Evolutionary conservation across 2,329 filamentous ascomycete genomes (phyloP).

Genomic region (Fusarium metavorans): DNA sequence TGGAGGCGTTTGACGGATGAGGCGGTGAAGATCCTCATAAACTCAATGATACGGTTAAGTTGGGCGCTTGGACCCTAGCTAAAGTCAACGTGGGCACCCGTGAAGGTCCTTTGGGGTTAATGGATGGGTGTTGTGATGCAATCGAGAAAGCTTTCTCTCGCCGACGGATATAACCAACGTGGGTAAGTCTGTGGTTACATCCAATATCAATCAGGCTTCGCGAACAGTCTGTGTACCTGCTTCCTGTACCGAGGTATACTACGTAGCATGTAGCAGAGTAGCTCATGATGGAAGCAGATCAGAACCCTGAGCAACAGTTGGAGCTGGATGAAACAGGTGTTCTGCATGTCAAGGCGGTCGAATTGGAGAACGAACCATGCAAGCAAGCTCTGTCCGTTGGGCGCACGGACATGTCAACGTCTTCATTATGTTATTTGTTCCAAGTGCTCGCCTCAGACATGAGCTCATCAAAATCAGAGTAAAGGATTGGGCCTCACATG

Average conservation of each 20-base stretch:
- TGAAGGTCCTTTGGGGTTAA: neutral
- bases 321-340: neutral
- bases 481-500: neutral
- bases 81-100: neutral
- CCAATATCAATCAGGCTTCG: neutral
- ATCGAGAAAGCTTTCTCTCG: neutral
- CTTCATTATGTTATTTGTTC: slow-evolving; percentile 2
- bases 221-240: neutral
- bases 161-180: neutral
- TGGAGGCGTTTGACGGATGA: neutral
- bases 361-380: neutral
- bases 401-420: neutral
- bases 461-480: neutral
- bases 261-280: neutral
- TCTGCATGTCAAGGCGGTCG: neutral
- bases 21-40: neutral
- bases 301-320: neutral
- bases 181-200: neutral
- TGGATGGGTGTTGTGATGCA: neutral
- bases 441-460: slow-evolving; percentile 9
- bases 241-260: neutral
- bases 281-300: neutral
- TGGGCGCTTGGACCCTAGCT: neutral
- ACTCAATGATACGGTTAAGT: neutral
- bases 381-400: neutral